Evolutionary conservation across 257 asterid species (phyloP).

Genomic region (Nicotiana sylvestris): DNA sequence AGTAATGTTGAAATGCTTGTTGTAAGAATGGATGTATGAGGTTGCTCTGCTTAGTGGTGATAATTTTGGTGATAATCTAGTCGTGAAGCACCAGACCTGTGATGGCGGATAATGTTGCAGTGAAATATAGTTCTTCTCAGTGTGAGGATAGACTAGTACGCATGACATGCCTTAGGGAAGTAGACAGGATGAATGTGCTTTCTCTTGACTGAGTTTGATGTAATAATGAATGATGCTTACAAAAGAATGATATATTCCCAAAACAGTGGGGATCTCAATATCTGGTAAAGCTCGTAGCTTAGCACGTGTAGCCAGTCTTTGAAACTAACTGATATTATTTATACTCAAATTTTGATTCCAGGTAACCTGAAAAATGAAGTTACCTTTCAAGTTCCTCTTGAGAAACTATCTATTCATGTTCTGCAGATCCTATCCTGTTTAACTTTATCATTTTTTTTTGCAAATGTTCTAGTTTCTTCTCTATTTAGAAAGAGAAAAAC

Average conservation of each 20-base stretch:
- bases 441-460: neutral
- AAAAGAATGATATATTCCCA: neutral
- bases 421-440: neutral
- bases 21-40: neutral
- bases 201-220: neutral
- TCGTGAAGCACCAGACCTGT: neutral
- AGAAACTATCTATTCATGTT: neutral
- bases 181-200: neutral
- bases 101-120: neutral
- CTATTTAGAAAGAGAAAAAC: neutral
- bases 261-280: neutral
- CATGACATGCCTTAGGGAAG: neutral
- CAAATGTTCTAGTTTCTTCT: neutral
- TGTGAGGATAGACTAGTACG: neutral
- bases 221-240: slow-evolving; percentile 2
- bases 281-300: neutral
- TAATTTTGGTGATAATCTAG: neutral
- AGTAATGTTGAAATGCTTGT: neutral
- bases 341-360: neutral
- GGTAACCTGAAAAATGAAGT: neutral
- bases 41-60: neutral
- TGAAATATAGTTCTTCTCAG: neutral
- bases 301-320: no score
- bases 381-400: neutral
- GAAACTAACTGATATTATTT: neutral